Evolutionary conservation across 495 filamentous ascomycete species (phyloP).

Genomic region (Apiosordaria backusii): DNA sequence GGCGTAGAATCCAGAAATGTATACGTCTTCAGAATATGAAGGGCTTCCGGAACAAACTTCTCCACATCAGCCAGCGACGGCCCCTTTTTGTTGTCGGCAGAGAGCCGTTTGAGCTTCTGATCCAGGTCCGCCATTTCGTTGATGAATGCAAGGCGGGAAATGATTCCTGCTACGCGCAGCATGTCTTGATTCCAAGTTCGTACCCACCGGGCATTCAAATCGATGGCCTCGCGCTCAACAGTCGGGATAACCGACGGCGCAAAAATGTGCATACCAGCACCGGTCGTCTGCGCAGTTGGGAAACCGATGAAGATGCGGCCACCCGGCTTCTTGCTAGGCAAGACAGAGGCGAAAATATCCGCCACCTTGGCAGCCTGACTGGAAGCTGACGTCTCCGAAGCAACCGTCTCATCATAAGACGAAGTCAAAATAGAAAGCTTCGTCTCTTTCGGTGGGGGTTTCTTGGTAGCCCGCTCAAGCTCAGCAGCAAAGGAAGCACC

Average conservation of each 20-base stretch:
- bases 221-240: conserved; percentile 95
- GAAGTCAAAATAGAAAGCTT: conserved; percentile 84
- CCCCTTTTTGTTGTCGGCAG: conserved; percentile 45
- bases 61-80: conserved; percentile 55
- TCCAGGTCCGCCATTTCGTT: conserved; percentile 79
- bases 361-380: conserved; percentile 52
- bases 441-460: conserved; percentile 84
- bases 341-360: conserved; percentile 83
- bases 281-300: conserved; percentile 94
- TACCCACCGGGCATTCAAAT: conserved; percentile 91
- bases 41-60: conserved; percentile 68
- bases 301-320: conserved; percentile 97
- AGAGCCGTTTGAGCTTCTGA: conserved; percentile 46
- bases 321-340: conserved; percentile 72
- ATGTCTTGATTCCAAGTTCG: conserved; percentile 96
- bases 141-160: conserved; percentile 80
- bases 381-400: conserved; percentile 49
- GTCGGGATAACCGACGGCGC: conserved; percentile 96
- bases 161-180: conserved; percentile 83
- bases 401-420: conserved; percentile 76
- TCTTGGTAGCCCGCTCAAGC: conserved; percentile 94
- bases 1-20: conserved; percentile 86
- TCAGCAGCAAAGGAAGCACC: conserved; percentile 67
- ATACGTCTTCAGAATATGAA: conserved; percentile 77
- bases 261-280: conserved; percentile 93